Base-by-base conservation (phyloP, 495 filamentous ascomycete genomes). In the Letharia lupina region DNA sequence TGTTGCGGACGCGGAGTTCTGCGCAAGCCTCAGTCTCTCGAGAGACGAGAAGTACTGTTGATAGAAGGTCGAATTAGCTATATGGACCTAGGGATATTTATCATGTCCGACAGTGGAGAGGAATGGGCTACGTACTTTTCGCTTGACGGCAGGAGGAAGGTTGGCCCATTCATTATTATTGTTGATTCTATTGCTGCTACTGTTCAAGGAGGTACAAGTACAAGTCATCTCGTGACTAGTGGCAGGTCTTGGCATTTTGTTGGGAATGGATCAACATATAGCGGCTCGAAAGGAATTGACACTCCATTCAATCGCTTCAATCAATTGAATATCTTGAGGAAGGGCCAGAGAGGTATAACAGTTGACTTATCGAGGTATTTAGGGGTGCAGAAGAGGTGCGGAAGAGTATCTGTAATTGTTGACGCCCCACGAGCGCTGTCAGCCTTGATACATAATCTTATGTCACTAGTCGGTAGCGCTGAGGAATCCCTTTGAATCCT, bases 31-130 rank as follows among this genome's bases (percentile, higher is more conserved):
- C 64, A 89, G 74, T 63, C 86, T 77, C 72, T 89, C 86, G 64
- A 88, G 76, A 13, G 84, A 86, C 28, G 86, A 88, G 71, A 88
- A 88, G 71, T 86, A 89, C 86, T 89, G 70, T 44, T 72, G 57
- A 70, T 65, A 65, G 44, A 28, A 4, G 56, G 39, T 59, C 62
- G 16, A 65, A 58, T 65, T 42, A 65, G 63, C 44, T 47, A 20
- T 47, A 5, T 23, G 11, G 54, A 44, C 37, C 3, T 23, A 42
- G 16, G 11, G 50, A 41, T 20, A n/a, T 28, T 12, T 28, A 9
- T 3, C 1, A 10, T 28, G 23, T 28, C 23, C 23, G 23, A 23
- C 1, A 23, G 10, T 48, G 2, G 45, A 52, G 12, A 52, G 12
- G 48, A 20, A 52, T 35, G 13, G 4, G 52, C 40, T 39, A 65